These are phyloP conservation scores for Sugiyamaella mastotermitis DNA, from an alignment of 805 yeast species.

Conservation along the genomic window DNA sequence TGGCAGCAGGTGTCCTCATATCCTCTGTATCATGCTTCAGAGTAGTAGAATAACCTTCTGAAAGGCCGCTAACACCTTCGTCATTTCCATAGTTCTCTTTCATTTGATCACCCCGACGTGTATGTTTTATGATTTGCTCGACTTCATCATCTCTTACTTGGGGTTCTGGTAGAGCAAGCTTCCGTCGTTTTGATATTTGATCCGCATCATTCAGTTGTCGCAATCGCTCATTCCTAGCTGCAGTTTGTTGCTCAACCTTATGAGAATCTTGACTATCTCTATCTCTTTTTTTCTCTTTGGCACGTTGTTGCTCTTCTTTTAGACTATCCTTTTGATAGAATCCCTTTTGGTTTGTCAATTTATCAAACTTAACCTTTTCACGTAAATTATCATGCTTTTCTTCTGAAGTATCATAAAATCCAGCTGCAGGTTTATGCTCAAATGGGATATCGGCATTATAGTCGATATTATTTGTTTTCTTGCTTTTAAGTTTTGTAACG, in stretches of 20 bases:
- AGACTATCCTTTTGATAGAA: conserved; percentile 18
- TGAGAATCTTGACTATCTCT: conserved; percentile 18
- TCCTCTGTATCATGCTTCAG: not conserved
- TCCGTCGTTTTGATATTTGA: conserved; percentile 34
- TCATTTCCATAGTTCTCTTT: conserved; percentile 18
- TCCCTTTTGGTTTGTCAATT: conserved; percentile 29
- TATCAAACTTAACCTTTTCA: conserved; percentile 38
- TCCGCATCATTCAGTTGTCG: conserved; percentile 24
- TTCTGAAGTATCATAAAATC: conserved; percentile 60
- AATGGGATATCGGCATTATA: conserved; percentile 80
- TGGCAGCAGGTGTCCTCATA: not conserved
- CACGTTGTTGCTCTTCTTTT: conserved; percentile 17
- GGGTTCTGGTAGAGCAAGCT: conserved; percentile 34
- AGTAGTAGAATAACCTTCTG: conserved; percentile 5
- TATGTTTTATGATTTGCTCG: conserved; percentile 27
- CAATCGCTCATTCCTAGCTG: conserved; percentile 26
- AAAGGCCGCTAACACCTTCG: conserved; percentile 15
- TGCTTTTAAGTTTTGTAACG: conserved; percentile 31
- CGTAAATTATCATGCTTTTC: conserved; percentile 43
- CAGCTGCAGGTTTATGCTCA: conserved; percentile 62
- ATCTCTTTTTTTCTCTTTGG: conserved; percentile 15
- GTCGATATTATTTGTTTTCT: conserved; percentile 58
- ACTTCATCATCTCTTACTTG: conserved; percentile 28
- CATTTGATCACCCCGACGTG: conserved; percentile 19
- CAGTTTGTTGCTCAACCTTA: conserved; percentile 23